Evolutionary conservation across 805 yeast species (phyloP), one percentile per base, ranked within the genome.

Genomic region (Ogataea methylovora): DNA sequence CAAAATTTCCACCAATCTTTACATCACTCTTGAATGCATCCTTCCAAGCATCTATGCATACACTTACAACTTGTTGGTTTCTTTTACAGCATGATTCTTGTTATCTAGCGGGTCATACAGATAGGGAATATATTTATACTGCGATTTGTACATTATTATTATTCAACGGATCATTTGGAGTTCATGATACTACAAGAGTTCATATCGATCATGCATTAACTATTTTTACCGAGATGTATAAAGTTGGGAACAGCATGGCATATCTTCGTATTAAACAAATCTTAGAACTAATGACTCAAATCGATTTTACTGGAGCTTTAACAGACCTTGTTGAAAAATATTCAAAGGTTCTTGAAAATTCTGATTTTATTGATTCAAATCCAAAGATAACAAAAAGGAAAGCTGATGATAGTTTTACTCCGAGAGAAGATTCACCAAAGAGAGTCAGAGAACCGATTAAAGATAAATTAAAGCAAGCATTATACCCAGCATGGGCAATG

Each of bases 31-130:
- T 80, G 45, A 80, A 79, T 51, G 77, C 84, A 3, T 77, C 85
- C 0, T 73, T 80, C 51, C 85, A 79, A 49, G 86, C 85, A 0
- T 77, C 85, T 0, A 77, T 79, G 36, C 78, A 79, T 48, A 74
- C 84, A 0, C 70, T 80, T 22, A 62, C 81, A 42, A 69, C 78
- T 1, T 60, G 79, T 4, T 79, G 86, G 85, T 72, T 76, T 2
- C 57, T 80, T 27, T 59, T 72, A 51, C 80, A 77, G 0, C 77
- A 72, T 33, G 73, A 76, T 41, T 73, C 74, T 79, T 76, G 79
- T 19, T 83, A 84, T 0, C 52, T 78, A 20, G 76, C 79, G 51
- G 85, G 86, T 1, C 79, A 81, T 63, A 77, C 79, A 81, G 88
- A 80, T 47, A 61, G 85, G 43, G 88, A 80, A 47, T 80, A 80